phyloP scores from a whole-genome alignment of 257 asterid genomes.

The Rauvolfia tetraphylla region DNA sequence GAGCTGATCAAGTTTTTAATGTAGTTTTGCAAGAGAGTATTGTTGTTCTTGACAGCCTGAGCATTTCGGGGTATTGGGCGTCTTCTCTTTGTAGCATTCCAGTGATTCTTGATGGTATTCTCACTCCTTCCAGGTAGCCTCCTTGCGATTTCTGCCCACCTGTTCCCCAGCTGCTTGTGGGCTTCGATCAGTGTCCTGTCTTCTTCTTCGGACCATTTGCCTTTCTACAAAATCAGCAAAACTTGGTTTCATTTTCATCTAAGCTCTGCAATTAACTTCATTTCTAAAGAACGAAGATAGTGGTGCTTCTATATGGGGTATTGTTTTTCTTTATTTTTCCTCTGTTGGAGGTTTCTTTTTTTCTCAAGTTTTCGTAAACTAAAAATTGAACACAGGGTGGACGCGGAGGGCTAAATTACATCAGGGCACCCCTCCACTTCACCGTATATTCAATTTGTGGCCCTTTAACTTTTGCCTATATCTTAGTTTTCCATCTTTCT shows the following conservation, averaged over 20 bases:
- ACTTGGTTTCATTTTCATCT: too few relatives aligned
- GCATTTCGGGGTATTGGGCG: constrained; percentile 19
- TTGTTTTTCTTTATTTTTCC: too few relatives aligned
- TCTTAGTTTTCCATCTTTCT: neutral
- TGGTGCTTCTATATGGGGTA: too few relatives aligned
- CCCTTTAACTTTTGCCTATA: neutral
- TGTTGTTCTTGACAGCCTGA: constrained; percentile 11
- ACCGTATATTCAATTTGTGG: neutral
- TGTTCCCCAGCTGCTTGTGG: constrained; percentile 47
- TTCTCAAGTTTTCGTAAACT: too few relatives aligned
- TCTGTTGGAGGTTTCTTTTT: too few relatives aligned
- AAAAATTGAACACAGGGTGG: too few relatives aligned
- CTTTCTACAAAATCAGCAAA: constrained; percentile 39
- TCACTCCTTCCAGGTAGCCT: constrained; percentile 64
- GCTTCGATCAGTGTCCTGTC: constrained; percentile 44
- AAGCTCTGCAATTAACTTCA: too few relatives aligned
- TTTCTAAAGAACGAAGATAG: too few relatives aligned
- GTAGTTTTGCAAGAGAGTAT: constrained; percentile 45
- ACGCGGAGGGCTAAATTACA: neutral
- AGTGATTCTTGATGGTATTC: constrained; percentile 61
- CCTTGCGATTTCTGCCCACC: constrained; percentile 60
- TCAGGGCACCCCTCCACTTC: neutral
- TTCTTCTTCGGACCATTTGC: constrained; percentile 64
- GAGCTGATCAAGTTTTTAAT: constrained; percentile 32
- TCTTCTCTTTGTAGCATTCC: constrained; percentile 60